phyloP scores from a whole-genome alignment of 257 asterid species.

The Haberlea rhodopensis region DNA sequence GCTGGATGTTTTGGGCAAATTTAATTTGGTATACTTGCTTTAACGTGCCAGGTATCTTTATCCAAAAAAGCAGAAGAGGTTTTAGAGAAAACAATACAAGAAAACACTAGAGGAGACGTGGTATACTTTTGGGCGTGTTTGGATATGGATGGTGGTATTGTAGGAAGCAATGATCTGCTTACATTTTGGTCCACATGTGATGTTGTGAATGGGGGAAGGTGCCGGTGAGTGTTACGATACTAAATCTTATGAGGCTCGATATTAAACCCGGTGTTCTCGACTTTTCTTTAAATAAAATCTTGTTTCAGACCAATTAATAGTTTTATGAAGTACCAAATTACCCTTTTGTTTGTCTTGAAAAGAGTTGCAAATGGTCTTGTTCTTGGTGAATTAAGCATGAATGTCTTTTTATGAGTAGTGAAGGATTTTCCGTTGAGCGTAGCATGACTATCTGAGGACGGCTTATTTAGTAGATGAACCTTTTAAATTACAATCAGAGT shows the following conservation, averaged over 20 bases:
- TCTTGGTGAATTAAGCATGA: background rate
- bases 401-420: background rate
- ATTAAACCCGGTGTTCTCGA: slow-evolving; percentile 14
- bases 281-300: background rate
- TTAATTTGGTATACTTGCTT: slow-evolving; percentile 18
- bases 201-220: slow-evolving; percentile 87
- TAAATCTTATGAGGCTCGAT: slow-evolving; percentile 9
- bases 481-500: slow-evolving; percentile 13
- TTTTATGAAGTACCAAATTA: slow-evolving; percentile 5
- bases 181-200: slow-evolving; percentile 98
- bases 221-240: slow-evolving; percentile 61
- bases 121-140: slow-evolving; percentile 78
- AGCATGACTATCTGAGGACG: slow-evolving; percentile 3
- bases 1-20: slow-evolving; percentile 12
- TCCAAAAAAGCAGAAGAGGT: slow-evolving; percentile 71
- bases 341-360: background rate
- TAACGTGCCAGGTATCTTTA: slow-evolving; percentile 62
- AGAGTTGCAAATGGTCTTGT: slow-evolving; percentile 7
- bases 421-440: background rate
- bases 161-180: slow-evolving; percentile 60
- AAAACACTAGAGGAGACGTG: slow-evolving; percentile 71
- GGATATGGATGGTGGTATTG: slow-evolving; percentile 65
- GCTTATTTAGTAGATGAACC: slow-evolving; percentile 9
- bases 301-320: slow-evolving; percentile 10
- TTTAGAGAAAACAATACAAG: slow-evolving; percentile 71